Evolutionary conservation across 176 grass and related monocot species (phyloP), one percentile per base, ranked within the genome.

Genomic region (Panicum miliaceum): DNA sequence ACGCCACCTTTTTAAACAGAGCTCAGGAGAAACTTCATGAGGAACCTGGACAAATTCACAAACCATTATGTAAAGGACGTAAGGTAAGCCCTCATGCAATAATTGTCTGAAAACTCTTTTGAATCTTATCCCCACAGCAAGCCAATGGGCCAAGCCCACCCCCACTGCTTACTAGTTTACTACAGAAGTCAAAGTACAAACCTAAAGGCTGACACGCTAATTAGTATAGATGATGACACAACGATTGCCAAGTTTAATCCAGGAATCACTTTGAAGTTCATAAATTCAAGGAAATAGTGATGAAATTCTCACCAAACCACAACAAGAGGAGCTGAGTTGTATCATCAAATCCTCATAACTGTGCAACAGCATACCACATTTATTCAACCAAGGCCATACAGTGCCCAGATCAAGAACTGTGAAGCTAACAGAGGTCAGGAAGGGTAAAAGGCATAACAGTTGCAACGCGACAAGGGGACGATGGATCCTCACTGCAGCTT

Each of bases 361-460:
- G 68, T 84, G 84, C 59, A 84, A 67, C 76, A 89, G 50, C 68
- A 81, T 78, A 41, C 61, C 43, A 22, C 13, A 62, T 76, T 91
- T 91, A 91, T 91, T 91, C 62, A 80, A 37, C 42, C 81, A 70
- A 63, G 69, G 69, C 1, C 53, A 56, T 25, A 76, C 43, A 80
- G 47, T 67, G 61, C 74, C 50, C 60, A 87, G 75, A 75, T 35
- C 73, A 90, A 82, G 40, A 50, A 73, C 40, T 52, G 68, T 52
- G 68, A 67, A 75, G 74, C 43, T 75, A 87, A 80, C 8, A 90
- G 68, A 54, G 69, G 83, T 84, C 42, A 90, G 50, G 65, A 25
- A 84, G 34, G 37, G 2, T 12, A 58, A 71, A 86, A 70, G 53
- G 43, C 27, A 26, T 20, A 87, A 70, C 75, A 20, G 7, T 75